phyloP scores from a whole-genome alignment of 345 rosid genomes.

The Boechera divaricarpa region DNA sequence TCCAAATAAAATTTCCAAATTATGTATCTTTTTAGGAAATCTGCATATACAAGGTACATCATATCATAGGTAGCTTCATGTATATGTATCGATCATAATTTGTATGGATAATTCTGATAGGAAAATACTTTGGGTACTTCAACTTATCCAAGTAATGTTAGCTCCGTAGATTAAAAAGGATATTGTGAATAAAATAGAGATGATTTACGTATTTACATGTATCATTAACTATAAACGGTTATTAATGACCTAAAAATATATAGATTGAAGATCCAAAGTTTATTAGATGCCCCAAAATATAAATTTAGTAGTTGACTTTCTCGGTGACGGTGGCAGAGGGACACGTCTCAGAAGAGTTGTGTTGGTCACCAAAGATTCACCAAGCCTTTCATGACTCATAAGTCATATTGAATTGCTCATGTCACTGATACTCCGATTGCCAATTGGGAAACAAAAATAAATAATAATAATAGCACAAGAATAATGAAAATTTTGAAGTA shows the following conservation, averaged over 20 bases:
- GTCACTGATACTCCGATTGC: conserved; percentile 7
- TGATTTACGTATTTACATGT: background rate
- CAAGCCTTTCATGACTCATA: conserved; percentile 31
- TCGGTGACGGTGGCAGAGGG: conserved; percentile 29
- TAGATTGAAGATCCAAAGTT: background rate
- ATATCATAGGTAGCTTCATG: conserved; percentile 2
- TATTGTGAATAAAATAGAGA: background rate
- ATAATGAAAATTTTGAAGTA: background rate
- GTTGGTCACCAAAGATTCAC: conserved; percentile 36
- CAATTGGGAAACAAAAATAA: no score
- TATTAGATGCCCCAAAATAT: background rate
- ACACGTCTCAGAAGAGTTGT: conserved; percentile 26
- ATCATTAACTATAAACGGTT: background rate
- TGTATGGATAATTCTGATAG: background rate
- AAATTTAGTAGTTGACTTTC: conserved; percentile 11
- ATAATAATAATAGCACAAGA: background rate
- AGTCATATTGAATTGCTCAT: conserved; percentile 9
- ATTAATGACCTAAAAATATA: background rate
- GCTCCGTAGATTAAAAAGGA: background rate
- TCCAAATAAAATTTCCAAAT: background rate
- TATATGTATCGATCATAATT: background rate
- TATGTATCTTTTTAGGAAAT: background rate
- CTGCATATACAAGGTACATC: conserved; percentile 14
- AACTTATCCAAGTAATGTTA: background rate
- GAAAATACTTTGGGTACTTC: background rate